Percentiles rank a stretch among this genome's conserved stretches.
Conservation (phyloP, 768 basidiomycete species). For the Xerocomellus chrysenteron region DNA sequence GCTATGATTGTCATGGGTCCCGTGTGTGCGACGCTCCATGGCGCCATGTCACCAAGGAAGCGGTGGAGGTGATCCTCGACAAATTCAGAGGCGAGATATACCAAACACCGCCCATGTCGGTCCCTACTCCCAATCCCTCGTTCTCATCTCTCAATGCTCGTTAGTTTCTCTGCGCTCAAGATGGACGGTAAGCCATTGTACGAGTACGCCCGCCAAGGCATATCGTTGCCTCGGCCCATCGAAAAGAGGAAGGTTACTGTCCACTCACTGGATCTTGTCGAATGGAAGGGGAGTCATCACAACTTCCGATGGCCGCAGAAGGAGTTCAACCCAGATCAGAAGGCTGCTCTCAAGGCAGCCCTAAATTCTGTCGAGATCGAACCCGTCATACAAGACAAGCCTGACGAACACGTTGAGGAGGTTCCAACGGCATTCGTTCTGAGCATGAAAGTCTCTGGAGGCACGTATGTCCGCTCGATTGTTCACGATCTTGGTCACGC, state of each 20-base stretch:
- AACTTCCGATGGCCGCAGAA: constrained; percentile 74
- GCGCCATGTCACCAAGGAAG: constrained; percentile 79
- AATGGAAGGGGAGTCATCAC: constrained; percentile 80
- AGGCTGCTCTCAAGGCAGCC: constrained; percentile 64
- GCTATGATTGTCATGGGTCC: constrained; percentile 89
- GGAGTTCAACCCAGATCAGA: constrained; percentile 64
- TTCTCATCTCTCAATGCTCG: constrained; percentile 5
- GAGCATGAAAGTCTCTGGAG: constrained; percentile 91
- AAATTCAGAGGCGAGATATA: constrained; percentile 83
- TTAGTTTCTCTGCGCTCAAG: constrained; percentile 94
- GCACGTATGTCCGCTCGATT: constrained; percentile 95
- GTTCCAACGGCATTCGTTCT: constrained; percentile 79
- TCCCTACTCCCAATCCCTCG: not conserved
- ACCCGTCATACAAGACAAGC: constrained; percentile 34
- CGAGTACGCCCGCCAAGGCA: constrained; percentile 91
- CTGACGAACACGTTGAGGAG: constrained; percentile 34
- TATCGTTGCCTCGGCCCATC: constrained; percentile 92
- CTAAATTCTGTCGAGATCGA: constrained; percentile 49
- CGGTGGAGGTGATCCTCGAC: constrained; percentile 65
- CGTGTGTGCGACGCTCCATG: constrained; percentile 75
- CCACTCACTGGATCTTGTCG: constrained; percentile 72
- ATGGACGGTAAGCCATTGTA: constrained; percentile 97
- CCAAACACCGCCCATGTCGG: constrained; percentile 91
- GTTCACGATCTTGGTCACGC: constrained; percentile 89
- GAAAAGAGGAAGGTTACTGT: constrained; percentile 82